Conservation (phyloP, 345 rosid species). For the Melaleuca quinquenervia region DNA sequence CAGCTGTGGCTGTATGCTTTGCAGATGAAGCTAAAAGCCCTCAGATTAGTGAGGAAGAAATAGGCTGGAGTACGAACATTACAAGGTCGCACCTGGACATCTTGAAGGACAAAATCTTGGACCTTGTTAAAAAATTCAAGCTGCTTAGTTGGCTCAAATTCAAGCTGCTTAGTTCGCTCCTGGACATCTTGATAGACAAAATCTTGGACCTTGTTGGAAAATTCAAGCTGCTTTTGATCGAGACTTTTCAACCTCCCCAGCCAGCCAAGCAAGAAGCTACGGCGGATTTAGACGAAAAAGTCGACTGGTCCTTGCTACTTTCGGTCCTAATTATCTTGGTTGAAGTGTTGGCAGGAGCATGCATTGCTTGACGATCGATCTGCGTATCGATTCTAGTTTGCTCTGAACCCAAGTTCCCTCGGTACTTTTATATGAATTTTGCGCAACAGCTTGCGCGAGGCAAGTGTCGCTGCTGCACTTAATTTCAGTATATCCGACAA, state of each 20-base stretch:
- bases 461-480: background rate
- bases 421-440: background rate
- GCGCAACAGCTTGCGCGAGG: background rate
- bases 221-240: constrained; percentile 15
- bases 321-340: constrained; percentile 29
- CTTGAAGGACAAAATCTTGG: constrained; percentile 18
- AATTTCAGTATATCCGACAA: background rate
- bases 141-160: too few species aligned
- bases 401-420: background rate
- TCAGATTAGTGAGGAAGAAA: background rate
- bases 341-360: constrained; percentile 22
- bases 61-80: background rate
- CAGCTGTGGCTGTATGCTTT: background rate
- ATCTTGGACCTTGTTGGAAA: constrained; percentile 18
- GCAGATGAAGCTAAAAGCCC: constrained; percentile 6
- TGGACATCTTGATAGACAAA: constrained; percentile 17
- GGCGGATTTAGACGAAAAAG: constrained; percentile 12
- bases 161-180: too few species aligned
- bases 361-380: background rate
- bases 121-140: too few species aligned
- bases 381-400: background rate
- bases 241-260: constrained; percentile 7
- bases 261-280: background rate
- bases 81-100: constrained; percentile 24
- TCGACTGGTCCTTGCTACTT: constrained; percentile 27